A percentile compares a stretch with the other conserved stretches of the same genome.
Conservation (phyloP, 495 filamentous ascomycete species). For the Aspergillus cavernicola region DNA sequence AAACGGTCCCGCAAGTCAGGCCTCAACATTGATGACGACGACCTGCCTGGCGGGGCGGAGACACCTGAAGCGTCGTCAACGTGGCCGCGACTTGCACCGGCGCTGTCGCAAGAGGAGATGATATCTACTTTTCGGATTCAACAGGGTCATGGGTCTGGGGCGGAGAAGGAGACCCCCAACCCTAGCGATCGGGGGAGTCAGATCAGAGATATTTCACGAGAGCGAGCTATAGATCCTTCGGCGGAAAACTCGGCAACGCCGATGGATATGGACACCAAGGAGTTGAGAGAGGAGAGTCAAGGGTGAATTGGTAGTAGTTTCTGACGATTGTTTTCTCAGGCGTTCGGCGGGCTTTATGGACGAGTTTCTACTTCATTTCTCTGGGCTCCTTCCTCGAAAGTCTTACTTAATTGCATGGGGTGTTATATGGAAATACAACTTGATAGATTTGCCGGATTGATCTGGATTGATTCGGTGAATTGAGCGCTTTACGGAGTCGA, state of each 20-base stretch:
- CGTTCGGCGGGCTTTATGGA: slow-evolving; percentile 1
- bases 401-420: background rate
- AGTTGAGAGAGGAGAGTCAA: slow-evolving; percentile 31
- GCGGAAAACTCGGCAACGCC: slow-evolving; percentile 31
- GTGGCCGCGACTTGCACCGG: slow-evolving; percentile 38
- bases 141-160: slow-evolving; percentile 25
- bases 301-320: slow-evolving; percentile 18
- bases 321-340: slow-evolving; percentile 16
- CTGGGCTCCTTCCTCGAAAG: background rate
- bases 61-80: slow-evolving; percentile 21
- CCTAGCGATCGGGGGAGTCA: slow-evolving; percentile 25
- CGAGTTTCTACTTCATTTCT: background rate
- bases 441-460: background rate
- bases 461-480: background rate
- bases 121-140: slow-evolving; percentile 42
- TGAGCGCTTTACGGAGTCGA: background rate
- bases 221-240: slow-evolving; percentile 17
- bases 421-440: background rate
- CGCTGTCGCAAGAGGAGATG: slow-evolving; percentile 40
- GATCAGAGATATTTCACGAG: slow-evolving; percentile 19
- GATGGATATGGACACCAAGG: slow-evolving; percentile 43
- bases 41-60: slow-evolving; percentile 18
- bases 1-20: slow-evolving; percentile 68
- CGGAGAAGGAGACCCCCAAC: slow-evolving; percentile 26
- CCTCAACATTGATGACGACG: slow-evolving; percentile 21